These are phyloP conservation scores for Luffa acutangula DNA, from an alignment of 306 rosid genomes.

Conservation along the genomic window DNA sequence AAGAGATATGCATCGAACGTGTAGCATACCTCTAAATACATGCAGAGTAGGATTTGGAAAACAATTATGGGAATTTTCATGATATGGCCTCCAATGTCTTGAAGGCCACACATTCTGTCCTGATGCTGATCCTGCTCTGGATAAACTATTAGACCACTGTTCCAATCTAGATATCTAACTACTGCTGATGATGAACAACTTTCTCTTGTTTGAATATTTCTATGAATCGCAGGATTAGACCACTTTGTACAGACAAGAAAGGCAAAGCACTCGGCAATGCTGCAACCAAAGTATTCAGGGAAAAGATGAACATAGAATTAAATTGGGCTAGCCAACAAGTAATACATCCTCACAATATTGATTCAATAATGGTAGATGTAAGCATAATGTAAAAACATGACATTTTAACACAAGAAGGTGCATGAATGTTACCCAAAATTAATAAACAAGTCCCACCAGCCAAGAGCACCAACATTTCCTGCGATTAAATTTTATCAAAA, in stretches of 20 bases:
- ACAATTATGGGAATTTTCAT: constrained; percentile 80
- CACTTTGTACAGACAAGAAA: constrained; percentile 99
- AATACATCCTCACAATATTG: background rate
- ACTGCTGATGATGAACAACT: constrained; percentile 67
- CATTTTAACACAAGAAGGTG: constrained; percentile 11
- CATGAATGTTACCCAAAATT: constrained; percentile 62
- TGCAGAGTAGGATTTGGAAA: constrained; percentile 88
- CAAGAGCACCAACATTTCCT: constrained; percentile 86
- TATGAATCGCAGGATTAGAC: constrained; percentile 93
- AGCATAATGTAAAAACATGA: constrained; percentile 14
- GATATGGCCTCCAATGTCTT: constrained; percentile 92
- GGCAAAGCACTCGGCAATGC: constrained; percentile 91
- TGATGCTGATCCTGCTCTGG: constrained; percentile 58
- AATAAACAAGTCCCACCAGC: constrained; percentile 99
- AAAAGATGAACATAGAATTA: background rate
- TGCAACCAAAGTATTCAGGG: constrained; percentile 21
- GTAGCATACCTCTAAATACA: constrained; percentile 71
- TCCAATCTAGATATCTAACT: constrained; percentile 84
- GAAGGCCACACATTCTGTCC: constrained; percentile 72
- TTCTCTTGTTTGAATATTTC: constrained; percentile 53
- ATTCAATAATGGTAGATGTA: constrained; percentile 14
- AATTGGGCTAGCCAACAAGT: background rate
- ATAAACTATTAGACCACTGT: constrained; percentile 59
- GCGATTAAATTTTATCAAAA: constrained; percentile 15
- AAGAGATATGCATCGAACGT: background rate